Evolutionary conservation across 2,329 filamentous ascomycete genomes (phyloP).

Genomic region (Metarhizium guizhouense): DNA sequence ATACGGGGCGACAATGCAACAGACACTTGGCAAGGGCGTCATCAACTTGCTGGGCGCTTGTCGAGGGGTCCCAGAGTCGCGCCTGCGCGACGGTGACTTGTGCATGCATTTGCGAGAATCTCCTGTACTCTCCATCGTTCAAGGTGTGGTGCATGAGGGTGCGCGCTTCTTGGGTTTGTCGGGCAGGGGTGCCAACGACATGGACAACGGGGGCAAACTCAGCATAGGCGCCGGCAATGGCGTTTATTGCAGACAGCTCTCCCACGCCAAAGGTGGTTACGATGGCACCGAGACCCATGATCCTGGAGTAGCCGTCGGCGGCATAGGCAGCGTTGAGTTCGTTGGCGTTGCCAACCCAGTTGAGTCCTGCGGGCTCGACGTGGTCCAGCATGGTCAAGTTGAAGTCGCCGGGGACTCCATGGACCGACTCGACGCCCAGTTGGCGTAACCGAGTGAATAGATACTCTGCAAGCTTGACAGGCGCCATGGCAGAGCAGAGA

Average conservation of each 20-base stretch:
- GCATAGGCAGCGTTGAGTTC: slow-evolving; percentile 51
- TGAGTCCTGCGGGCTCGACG: slow-evolving; percentile 25
- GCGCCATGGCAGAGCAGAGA: background rate
- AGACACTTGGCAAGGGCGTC: slow-evolving; percentile 28
- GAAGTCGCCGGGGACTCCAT: slow-evolving; percentile 38
- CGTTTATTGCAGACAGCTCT: slow-evolving; percentile 48
- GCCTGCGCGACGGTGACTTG: slow-evolving; percentile 41
- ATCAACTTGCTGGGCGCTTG: slow-evolving; percentile 36
- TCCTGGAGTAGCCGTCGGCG: slow-evolving; percentile 47
- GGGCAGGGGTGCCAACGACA: slow-evolving; percentile 44
- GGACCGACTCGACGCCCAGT: slow-evolving; percentile 47
- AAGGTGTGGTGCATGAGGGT: slow-evolving; percentile 44
- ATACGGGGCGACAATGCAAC: slow-evolving; percentile 44
- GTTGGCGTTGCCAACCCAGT: slow-evolving; percentile 45
- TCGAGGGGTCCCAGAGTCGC: slow-evolving; percentile 31
- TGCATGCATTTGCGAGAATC: slow-evolving; percentile 39
- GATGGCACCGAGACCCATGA: slow-evolving; percentile 39
- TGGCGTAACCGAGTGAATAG: slow-evolving; percentile 51
- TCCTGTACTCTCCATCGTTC: slow-evolving; percentile 43
- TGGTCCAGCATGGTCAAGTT: slow-evolving; percentile 29
- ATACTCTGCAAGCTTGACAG: slow-evolving; percentile 27
- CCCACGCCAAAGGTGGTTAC: slow-evolving; percentile 55
- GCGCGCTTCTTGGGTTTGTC: slow-evolving; percentile 31
- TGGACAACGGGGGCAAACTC: slow-evolving; percentile 48
- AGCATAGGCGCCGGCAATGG: slow-evolving; percentile 48